These are phyloP conservation scores for Citrus maxima DNA, from an alignment of 345 rosid genomes.

Conservation along the genomic window DNA sequence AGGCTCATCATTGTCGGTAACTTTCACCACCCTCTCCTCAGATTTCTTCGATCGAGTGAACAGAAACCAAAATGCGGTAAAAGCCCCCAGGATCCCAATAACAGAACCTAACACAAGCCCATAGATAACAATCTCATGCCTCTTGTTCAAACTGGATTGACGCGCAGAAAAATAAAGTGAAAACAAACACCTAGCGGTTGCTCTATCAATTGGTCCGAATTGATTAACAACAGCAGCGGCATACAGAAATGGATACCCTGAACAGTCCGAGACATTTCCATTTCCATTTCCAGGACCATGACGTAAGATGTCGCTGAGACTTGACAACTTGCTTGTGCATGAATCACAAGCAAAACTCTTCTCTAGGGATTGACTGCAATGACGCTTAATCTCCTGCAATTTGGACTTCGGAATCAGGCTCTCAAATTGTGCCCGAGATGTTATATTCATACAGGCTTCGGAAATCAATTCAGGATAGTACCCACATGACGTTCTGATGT, in stretches of 20 bases:
- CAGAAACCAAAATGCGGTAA: slow-evolving; percentile 16
- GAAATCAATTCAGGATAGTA: slow-evolving; percentile 24
- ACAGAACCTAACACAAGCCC: slow-evolving; percentile 29
- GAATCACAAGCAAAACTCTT: slow-evolving; percentile 19
- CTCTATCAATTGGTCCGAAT: slow-evolving; percentile 33
- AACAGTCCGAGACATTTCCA: slow-evolving; percentile 23
- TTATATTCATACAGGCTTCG: slow-evolving; percentile 22
- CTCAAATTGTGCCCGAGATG: slow-evolving; percentile 31
- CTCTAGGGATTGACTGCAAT: slow-evolving; percentile 29
- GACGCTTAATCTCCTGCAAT: slow-evolving; percentile 20
- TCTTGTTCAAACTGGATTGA: background rate
- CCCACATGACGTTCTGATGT: slow-evolving; percentile 30
- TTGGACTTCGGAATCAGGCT: slow-evolving; percentile 21
- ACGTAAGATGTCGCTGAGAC: slow-evolving; percentile 1
- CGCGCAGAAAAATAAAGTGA: background rate
- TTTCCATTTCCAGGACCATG: background rate
- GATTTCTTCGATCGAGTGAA: slow-evolving; percentile 7
- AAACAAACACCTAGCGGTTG: slow-evolving; percentile 37
- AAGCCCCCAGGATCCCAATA: slow-evolving; percentile 24
- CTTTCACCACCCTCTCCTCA: background rate
- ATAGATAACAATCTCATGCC: background rate
- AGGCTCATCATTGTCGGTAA: background rate
- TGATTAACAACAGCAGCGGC: slow-evolving; percentile 34
- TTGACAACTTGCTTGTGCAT: slow-evolving; percentile 25
- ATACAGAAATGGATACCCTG: slow-evolving; percentile 28